A percentile compares a stretch with the other conserved stretches of the same genome.
Conservation (phyloP, 139 green algal species). For the Asterochloris erici region DNA sequence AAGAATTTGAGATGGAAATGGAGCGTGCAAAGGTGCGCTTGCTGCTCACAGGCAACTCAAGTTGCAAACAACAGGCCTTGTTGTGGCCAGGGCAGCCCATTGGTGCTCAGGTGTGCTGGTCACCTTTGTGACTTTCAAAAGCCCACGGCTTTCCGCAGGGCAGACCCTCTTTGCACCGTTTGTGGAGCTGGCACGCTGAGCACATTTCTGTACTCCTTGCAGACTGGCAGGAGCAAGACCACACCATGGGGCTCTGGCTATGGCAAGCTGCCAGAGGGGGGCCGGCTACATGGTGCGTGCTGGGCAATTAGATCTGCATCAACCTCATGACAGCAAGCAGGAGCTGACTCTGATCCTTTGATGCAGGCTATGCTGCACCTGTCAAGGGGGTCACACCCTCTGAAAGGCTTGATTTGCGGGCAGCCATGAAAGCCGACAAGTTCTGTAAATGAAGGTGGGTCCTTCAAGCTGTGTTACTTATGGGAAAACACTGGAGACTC, state of each 20-base stretch:
- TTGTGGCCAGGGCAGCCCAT: background rate
- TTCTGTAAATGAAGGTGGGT: constrained; percentile 36
- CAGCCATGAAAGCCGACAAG: constrained; percentile 48
- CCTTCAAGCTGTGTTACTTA: background rate
- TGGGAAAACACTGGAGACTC: background rate
- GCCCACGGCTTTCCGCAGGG: too few relatives aligned
- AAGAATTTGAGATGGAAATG: constrained; percentile 58
- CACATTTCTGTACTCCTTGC: background rate
- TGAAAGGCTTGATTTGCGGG: constrained; percentile 57
- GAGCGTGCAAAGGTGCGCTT: constrained; percentile 27
- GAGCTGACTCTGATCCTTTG: background rate
- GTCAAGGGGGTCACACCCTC: constrained; percentile 51
- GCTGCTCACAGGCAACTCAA: background rate
- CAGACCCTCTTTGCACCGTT: background rate
- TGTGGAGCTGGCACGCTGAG: background rate
- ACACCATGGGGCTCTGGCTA: constrained; percentile 46
- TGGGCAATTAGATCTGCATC: background rate
- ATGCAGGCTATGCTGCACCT: constrained; percentile 46
- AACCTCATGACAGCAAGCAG: background rate
- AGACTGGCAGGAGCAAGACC: constrained; percentile 39
- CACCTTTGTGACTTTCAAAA: background rate
- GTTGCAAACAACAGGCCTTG: background rate
- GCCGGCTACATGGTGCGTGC: background rate
- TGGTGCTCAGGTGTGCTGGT: background rate
- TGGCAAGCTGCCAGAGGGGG: background rate